phyloP scores from a whole-genome alignment of 139 green algal species.

The Microglena sp. region DNA sequence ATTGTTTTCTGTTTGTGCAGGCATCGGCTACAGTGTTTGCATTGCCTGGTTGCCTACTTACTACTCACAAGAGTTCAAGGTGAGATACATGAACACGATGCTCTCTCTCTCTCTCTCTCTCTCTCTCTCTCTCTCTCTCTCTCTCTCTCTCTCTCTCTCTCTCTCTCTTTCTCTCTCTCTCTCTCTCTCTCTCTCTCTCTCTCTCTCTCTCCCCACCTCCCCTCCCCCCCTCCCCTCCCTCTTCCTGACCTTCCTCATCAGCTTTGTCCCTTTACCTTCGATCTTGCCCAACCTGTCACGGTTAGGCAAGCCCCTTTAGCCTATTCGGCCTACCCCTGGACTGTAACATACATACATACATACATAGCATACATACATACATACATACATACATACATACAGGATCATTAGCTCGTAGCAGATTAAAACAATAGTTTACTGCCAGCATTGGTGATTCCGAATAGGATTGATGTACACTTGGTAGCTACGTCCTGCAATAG shows the following conservation, averaged over 20 bases:
- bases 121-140: background rate
- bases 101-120: background rate
- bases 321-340: too few relatives aligned
- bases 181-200: background rate
- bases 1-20: too few relatives aligned
- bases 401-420: too few relatives aligned
- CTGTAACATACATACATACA: background rate
- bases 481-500: too few relatives aligned
- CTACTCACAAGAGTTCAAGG: too few relatives aligned
- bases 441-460: too few relatives aligned
- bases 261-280: background rate
- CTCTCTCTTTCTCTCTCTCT: background rate
- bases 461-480: conserved; percentile 73
- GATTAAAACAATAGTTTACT: too few relatives aligned
- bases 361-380: background rate
- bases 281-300: conserved; percentile 2
- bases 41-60: too few relatives aligned
- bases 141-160: background rate
- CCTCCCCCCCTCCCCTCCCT: background rate
- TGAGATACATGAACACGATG: background rate
- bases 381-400: background rate
- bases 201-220: background rate
- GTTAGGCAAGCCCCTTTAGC: too few relatives aligned
- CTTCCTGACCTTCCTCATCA: background rate
- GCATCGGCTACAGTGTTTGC: too few relatives aligned